phyloP scores from a whole-genome alignment of 495 filamentous ascomycete species.

The Aspergillus steynii region DNA sequence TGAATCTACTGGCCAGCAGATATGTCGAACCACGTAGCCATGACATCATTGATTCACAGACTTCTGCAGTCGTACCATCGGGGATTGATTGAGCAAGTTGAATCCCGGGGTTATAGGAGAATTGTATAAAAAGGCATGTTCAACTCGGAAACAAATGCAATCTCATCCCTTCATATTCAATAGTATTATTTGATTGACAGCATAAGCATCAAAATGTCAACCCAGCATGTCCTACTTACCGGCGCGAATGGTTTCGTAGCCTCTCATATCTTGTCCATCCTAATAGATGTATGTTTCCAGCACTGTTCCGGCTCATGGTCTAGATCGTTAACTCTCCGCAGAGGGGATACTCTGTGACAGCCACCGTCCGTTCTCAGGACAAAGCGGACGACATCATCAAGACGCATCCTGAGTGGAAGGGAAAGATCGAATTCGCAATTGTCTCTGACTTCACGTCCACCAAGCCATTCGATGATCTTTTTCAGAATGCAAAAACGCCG shows the following conservation, averaged over 20 bases:
- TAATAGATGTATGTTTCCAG: constrained; percentile 19
- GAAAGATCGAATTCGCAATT: constrained; percentile 41
- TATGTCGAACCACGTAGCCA: no score
- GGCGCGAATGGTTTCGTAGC: constrained; percentile 54
- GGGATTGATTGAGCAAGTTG: no score
- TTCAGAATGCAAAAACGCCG: constrained; percentile 35
- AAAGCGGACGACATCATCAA: constrained; percentile 35
- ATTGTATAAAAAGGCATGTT: no score
- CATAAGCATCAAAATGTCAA: background rate
- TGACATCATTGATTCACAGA: no score
- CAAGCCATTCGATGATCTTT: constrained; percentile 46
- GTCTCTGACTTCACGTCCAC: constrained; percentile 46
- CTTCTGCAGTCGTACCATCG: no score
- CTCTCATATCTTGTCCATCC: constrained; percentile 33
- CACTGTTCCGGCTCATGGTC: background rate
- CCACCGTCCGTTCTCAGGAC: constrained; percentile 26
- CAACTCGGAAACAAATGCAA: no score
- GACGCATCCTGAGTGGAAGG: constrained; percentile 29
- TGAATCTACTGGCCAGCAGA: no score
- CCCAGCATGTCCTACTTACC: constrained; percentile 41
- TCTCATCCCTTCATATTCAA: no score
- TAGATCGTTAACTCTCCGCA: background rate
- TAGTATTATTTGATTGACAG: no score
- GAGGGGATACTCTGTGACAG: constrained; percentile 25
- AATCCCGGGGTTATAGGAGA: no score